Evolutionary conservation across 2,329 filamentous ascomycete genomes (phyloP).

Genomic region (Venturia carpophila): DNA sequence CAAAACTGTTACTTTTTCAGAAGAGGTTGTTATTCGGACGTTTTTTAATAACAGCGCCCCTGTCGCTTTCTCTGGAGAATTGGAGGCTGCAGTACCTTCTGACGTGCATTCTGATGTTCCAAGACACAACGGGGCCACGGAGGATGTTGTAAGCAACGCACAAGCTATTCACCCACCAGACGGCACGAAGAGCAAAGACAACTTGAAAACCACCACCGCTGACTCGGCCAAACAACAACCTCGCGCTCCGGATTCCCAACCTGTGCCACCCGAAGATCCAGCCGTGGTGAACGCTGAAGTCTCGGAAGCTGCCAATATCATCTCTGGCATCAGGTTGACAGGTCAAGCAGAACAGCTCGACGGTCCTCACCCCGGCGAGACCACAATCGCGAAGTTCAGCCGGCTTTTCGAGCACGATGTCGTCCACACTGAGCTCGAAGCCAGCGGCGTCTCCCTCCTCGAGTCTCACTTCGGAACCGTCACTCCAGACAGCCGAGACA

Average conservation of each 20-base stretch:
- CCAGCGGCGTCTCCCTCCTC: not conserved
- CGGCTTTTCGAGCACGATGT: not conserved
- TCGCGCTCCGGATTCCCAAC: not conserved
- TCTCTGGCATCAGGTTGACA: not conserved
- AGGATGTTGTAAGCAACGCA: not conserved
- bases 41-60: not conserved
- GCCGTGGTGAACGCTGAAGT: not conserved
- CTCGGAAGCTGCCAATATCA: not conserved
- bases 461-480: not conserved
- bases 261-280: not conserved
- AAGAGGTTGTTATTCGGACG: not conserved
- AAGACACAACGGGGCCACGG: no score
- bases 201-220: not conserved
- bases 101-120: no score
- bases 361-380: not conserved
- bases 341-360: not conserved
- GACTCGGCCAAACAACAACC: no score
- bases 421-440: not conserved
- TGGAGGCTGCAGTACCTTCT: no score
- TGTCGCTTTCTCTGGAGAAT: no score
- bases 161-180: not conserved
- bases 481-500: not conserved
- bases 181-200: not conserved
- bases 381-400: not conserved
- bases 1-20: not conserved